A percentile compares a stretch with the other conserved stretches of the same genome.
Evolutionary conservation across 768 basidiomycete genomes (phyloP).

Genomic region (Boletus insuetus): DNA sequence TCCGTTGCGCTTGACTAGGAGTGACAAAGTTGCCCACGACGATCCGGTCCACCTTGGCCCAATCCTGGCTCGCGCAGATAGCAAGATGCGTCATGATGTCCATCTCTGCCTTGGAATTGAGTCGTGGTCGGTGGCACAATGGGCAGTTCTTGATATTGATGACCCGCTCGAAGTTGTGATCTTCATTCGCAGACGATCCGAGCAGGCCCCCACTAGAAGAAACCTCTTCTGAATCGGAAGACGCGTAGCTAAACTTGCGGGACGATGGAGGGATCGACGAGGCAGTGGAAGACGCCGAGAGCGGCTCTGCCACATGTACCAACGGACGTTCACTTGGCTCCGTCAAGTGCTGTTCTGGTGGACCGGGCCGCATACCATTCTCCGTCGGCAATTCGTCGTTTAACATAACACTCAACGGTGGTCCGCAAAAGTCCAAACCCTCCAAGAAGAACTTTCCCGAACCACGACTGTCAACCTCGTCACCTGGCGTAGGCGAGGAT

Average conservation of each 20-base stretch:
- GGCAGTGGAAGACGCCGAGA: slow-evolving; percentile 12
- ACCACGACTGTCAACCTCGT: slow-evolving; percentile 24
- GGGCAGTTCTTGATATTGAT: slow-evolving; percentile 97
- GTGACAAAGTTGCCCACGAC: slow-evolving; percentile 95
- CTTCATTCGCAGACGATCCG: slow-evolving; percentile 16
- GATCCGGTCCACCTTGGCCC: slow-evolving; percentile 84
- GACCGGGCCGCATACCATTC: slow-evolving; percentile 5
- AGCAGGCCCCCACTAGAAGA: slow-evolving; percentile 14
- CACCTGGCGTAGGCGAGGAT: slow-evolving; percentile 52
- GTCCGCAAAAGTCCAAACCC: slow-evolving; percentile 62
- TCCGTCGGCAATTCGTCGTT: slow-evolving; percentile 32
- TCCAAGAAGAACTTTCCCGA: slow-evolving; percentile 46
- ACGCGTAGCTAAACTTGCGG: slow-evolving; percentile 39
- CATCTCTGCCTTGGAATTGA: slow-evolving; percentile 85
- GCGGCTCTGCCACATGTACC: slow-evolving; percentile 29
- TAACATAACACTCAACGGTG: slow-evolving; percentile 32
- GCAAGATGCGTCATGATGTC: slow-evolving; percentile 98
- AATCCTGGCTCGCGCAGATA: slow-evolving; percentile 91
- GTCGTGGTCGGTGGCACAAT: slow-evolving; percentile 82
- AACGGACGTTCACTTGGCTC: slow-evolving; percentile 50
- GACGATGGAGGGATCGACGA: slow-evolving; percentile 9
- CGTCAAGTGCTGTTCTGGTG: slow-evolving; percentile 34
- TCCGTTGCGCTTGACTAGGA: slow-evolving; percentile 90
- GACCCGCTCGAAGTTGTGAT: slow-evolving; percentile 67
- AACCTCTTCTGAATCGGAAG: slow-evolving; percentile 46